A percentile compares a stretch with the other conserved stretches of the same genome.
phyloP scores from a whole-genome alignment of 169 alveolate species.

The Plasmodium malariae region DNA sequence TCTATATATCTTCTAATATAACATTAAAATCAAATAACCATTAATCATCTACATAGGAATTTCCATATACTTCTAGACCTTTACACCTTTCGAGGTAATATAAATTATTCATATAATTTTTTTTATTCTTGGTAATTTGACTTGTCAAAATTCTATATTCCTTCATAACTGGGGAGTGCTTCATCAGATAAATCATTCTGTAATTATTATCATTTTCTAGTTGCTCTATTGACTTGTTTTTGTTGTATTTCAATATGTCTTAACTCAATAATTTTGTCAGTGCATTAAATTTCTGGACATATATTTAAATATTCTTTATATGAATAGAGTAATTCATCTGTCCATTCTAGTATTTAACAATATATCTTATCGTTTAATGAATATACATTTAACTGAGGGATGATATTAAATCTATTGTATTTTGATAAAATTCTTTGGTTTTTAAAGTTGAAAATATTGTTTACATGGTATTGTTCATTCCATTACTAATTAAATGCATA shows the following conservation, averaged over 20 bases:
- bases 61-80: too few relatives aligned
- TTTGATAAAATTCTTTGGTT: background rate
- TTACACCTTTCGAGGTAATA: too few relatives aligned
- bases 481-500: background rate
- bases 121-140: too few relatives aligned
- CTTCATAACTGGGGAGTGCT: too few relatives aligned
- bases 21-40: too few relatives aligned
- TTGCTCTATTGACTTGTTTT: background rate
- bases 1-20: too few relatives aligned
- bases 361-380: constrained; percentile 25
- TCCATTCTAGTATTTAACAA: constrained; percentile 2
- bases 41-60: too few relatives aligned
- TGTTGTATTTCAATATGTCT: background rate
- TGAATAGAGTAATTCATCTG: background rate
- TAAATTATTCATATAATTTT: too few relatives aligned
- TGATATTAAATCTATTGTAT: background rate
- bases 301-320: constrained; percentile 16
- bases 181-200: background rate
- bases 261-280: constrained; percentile 18
- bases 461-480: background rate
- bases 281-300: constrained; percentile 6
- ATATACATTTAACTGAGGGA: background rate
- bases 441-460: background rate
- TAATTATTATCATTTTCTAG: background rate
- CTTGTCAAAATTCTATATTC: too few relatives aligned